Evolutionary conservation across 2,329 filamentous ascomycete species (phyloP).

Genomic region (Mariannaea sp.): DNA sequence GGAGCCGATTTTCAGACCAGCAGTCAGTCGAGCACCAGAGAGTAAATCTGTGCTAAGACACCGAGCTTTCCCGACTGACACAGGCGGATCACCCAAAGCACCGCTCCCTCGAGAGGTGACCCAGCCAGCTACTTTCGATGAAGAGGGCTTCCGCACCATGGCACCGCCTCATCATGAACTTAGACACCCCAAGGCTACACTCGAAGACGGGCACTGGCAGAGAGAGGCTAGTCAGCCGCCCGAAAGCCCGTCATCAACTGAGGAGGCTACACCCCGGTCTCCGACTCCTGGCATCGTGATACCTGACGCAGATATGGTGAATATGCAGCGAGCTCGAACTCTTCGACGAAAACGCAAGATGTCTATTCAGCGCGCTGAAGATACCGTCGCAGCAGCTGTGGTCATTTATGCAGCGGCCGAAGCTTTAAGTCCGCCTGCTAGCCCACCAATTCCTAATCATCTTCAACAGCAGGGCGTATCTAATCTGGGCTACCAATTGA

Average conservation of each 20-base stretch:
- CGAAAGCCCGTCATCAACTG: conserved; percentile 2
- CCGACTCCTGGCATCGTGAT: conserved; percentile 54
- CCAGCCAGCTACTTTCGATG: not conserved
- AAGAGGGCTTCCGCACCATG: conserved; percentile 8
- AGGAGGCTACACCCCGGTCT: conserved; percentile 38
- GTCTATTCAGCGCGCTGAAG: conserved; percentile 54
- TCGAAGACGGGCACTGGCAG: conserved; percentile 21
- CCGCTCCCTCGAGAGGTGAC: conserved; percentile 11
- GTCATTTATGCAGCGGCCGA: conserved; percentile 58
- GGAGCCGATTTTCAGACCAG: conserved; percentile 34
- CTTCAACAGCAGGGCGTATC: conserved; percentile 35
- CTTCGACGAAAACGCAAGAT: conserved; percentile 52
- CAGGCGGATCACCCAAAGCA: conserved; percentile 20
- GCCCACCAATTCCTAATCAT: conserved; percentile 36
- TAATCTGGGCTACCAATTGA: conserved; percentile 35
- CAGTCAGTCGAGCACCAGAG: conserved; percentile 26
- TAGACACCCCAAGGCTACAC: conserved; percentile 18
- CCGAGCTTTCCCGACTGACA: conserved; percentile 25
- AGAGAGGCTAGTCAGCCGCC: conserved; percentile 25
- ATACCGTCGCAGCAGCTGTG: conserved; percentile 58
- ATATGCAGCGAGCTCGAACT: conserved; percentile 49
- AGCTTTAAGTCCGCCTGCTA: conserved; percentile 49
- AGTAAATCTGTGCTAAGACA: conserved; percentile 14
- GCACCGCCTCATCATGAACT: conserved; percentile 23
- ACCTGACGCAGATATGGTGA: conserved; percentile 47